phyloP scores from a whole-genome alignment of 352 stramenopile genomes.

The Globisporangium mamillatum region DNA sequence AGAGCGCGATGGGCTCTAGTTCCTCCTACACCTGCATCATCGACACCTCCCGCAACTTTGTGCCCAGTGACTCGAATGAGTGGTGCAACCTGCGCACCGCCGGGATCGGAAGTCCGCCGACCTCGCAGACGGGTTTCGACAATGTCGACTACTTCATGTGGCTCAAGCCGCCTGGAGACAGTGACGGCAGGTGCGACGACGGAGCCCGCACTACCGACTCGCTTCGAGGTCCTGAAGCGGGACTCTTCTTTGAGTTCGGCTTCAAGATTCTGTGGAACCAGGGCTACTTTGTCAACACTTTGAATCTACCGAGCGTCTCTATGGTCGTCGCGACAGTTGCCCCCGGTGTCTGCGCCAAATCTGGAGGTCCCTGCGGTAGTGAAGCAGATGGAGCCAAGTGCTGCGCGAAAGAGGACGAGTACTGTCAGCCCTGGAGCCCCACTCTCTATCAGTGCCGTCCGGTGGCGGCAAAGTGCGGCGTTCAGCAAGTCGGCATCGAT shows the following conservation, averaged over 20 bases:
- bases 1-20: slow-evolving; percentile 40
- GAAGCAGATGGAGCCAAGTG: neutral
- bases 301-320: neutral
- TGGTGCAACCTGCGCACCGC: slow-evolving; percentile 70
- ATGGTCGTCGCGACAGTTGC: neutral
- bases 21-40: slow-evolving; percentile 47
- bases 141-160: slow-evolving; percentile 73
- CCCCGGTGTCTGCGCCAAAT: neutral
- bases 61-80: slow-evolving; percentile 31
- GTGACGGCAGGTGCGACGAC: slow-evolving; percentile 54
- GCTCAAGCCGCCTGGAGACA: slow-evolving; percentile 65
- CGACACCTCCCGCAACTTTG: slow-evolving; percentile 67
- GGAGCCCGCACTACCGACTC: slow-evolving; percentile 30
- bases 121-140: slow-evolving; percentile 35
- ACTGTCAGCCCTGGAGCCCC: slow-evolving; percentile 13
- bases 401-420: neutral
- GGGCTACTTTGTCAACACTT: slow-evolving; percentile 52
- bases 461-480: neutral
- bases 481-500: neutral
- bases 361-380: neutral
- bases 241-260: slow-evolving; percentile 50
- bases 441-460: slow-evolving; percentile 7
- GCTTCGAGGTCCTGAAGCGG: slow-evolving; percentile 35
- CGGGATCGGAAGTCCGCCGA: slow-evolving; percentile 56
- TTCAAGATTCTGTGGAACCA: slow-evolving; percentile 66